A percentile compares a stretch with the other conserved stretches of the same genome.
Evolutionary conservation across 2,329 filamentous ascomycete genomes (phyloP).

Genomic region (Fusarium robinianum): DNA sequence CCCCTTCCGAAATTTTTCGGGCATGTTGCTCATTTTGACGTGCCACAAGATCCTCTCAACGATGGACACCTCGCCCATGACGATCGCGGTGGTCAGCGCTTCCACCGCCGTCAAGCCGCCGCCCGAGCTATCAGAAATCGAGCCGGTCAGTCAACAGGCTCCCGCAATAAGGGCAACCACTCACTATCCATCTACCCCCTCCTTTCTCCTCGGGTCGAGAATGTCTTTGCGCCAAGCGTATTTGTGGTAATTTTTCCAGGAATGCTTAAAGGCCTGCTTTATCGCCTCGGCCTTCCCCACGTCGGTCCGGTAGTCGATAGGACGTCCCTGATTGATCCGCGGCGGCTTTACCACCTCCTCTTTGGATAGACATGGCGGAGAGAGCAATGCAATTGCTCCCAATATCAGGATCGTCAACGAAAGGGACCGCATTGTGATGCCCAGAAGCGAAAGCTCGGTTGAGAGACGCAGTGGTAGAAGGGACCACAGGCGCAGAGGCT

Average conservation of each 20-base stretch:
- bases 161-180: slow-evolving; percentile 12
- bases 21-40: slow-evolving; percentile 69
- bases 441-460: no score
- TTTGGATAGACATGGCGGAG: no score
- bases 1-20: slow-evolving; percentile 43
- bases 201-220: slow-evolving; percentile 68
- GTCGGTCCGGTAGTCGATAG: neutral
- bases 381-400: no score
- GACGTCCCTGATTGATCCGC: no score
- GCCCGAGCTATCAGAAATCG: slow-evolving; percentile 61
- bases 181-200: slow-evolving; percentile 70
- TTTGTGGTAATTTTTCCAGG: slow-evolving; percentile 74
- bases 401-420: no score
- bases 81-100: slow-evolving; percentile 75
- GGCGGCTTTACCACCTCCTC: no score
- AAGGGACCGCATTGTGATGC: no score
- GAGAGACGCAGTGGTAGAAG: no score
- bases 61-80: slow-evolving; percentile 72
- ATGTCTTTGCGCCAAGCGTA: slow-evolving; percentile 81
- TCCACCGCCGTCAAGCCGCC: slow-evolving; percentile 87
- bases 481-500: no score
- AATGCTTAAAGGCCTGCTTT: slow-evolving; percentile 69
- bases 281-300: slow-evolving; percentile 39
- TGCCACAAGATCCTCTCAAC: slow-evolving; percentile 73
- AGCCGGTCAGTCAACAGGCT: slow-evolving; percentile 61